Conservation (phyloP, 2,329 filamentous ascomycete species). For the Zymoseptoria ardabiliae region DNA sequence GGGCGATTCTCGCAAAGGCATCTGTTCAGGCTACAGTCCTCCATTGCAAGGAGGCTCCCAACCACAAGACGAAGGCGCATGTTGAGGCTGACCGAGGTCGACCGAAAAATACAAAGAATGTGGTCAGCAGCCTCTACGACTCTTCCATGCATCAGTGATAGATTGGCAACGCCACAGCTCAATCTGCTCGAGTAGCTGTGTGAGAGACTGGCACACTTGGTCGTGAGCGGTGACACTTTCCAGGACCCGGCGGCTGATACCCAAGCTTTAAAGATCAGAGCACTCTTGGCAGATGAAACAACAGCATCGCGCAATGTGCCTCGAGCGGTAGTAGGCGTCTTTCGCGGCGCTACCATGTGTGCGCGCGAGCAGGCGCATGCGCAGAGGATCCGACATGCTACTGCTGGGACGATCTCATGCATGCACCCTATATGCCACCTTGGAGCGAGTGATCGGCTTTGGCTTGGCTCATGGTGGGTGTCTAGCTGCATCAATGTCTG, state of each 20-base stretch:
- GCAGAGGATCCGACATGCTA: background rate
- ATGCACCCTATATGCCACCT: background rate
- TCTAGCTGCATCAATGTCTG: slow-evolving; percentile 8
- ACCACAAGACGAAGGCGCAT: background rate
- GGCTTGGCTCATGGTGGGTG: slow-evolving; percentile 9
- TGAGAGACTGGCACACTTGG: background rate
- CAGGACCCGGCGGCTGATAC: background rate
- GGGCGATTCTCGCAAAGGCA: background rate
- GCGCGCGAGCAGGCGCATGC: background rate
- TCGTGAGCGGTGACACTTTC: background rate
- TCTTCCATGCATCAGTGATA: background rate
- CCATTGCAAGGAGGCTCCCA: background rate
- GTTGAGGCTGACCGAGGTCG: background rate
- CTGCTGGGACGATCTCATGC: background rate
- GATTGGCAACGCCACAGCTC: background rate
- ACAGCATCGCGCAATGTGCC: background rate
- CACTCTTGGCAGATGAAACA: background rate
- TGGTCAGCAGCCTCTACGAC: background rate
- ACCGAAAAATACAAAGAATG: background rate
- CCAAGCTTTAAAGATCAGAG: background rate
- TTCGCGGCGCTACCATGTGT: background rate
- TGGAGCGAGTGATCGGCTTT: slow-evolving; percentile 7
- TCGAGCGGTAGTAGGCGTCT: background rate
- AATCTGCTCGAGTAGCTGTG: background rate
- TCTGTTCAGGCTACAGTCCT: background rate